Conservation (phyloP, 2,329 filamentous ascomycete species). For the Neopestalotiopsis sp. region DNA sequence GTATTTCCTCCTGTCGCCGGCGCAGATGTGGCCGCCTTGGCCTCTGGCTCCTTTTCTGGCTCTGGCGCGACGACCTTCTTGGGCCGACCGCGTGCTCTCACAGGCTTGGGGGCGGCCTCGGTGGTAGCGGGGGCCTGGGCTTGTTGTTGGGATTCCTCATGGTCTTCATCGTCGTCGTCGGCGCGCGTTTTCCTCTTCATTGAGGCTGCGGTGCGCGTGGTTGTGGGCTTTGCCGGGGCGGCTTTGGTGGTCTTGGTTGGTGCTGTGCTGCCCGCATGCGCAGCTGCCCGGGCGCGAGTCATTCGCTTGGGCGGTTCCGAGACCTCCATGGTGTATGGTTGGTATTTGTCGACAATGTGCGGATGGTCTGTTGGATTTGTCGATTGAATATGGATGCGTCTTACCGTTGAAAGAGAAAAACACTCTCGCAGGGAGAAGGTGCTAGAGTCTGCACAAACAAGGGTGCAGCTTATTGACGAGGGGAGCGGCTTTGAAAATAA, state of each 20-base stretch:
- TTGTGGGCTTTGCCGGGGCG: slow-evolving; percentile 37
- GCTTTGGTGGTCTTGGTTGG: slow-evolving; percentile 52
- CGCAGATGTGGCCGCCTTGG: slow-evolving; percentile 29
- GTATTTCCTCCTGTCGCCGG: slow-evolving; percentile 24
- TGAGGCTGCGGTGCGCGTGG: slow-evolving; percentile 19
- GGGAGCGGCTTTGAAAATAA: slow-evolving; percentile 10
- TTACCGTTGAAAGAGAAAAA: slow-evolving; percentile 15
- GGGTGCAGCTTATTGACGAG: neutral
- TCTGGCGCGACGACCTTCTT: slow-evolving; percentile 45
- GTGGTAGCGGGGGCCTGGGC: slow-evolving; percentile 16
- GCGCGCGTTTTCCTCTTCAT: slow-evolving; percentile 60
- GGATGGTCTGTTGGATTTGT: neutral
- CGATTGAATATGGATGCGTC: neutral
- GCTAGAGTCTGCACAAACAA: neutral
- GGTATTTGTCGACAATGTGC: slow-evolving; percentile 2
- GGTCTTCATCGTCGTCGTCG: slow-evolving; percentile 58
- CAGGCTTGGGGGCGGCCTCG: slow-evolving; percentile 36
- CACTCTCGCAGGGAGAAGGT: neutral
- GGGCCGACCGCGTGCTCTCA: slow-evolving; percentile 51
- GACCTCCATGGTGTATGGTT: slow-evolving; percentile 51
- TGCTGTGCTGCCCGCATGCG: slow-evolving; percentile 37
- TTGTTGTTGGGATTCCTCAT: slow-evolving; percentile 46
- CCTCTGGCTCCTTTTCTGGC: neutral
- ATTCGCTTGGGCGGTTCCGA: slow-evolving; percentile 64
- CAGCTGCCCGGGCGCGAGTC: slow-evolving; percentile 55